Conservation (phyloP, 179 eudicot genomes). For the Heliamphora pulchella region DNA sequence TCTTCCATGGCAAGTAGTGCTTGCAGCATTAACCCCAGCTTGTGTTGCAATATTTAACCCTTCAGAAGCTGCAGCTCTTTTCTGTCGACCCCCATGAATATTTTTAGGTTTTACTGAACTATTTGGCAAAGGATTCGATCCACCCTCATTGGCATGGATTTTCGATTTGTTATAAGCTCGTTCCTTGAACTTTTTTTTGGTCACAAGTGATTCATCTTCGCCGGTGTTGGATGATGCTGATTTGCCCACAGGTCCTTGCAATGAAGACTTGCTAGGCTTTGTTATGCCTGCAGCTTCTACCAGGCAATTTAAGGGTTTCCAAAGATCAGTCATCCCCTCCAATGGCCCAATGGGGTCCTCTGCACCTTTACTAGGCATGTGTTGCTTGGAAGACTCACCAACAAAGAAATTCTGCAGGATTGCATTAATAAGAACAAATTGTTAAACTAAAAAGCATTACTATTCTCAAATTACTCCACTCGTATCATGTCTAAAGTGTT, state of each 20-base stretch:
- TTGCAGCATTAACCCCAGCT: slow-evolving; percentile 19
- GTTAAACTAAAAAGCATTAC: not conserved
- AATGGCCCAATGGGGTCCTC: slow-evolving; percentile 25
- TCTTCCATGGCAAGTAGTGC: slow-evolving; percentile 20
- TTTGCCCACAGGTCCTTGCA: slow-evolving; percentile 29
- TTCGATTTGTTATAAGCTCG: slow-evolving; percentile 18
- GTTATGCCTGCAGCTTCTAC: slow-evolving; percentile 54
- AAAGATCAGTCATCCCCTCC: slow-evolving; percentile 42
- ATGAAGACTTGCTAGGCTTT: slow-evolving; percentile 31
- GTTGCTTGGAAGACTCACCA: slow-evolving; percentile 30
- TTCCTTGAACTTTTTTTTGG: slow-evolving; percentile 28
- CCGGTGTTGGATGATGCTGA: slow-evolving; percentile 18
- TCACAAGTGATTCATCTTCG: slow-evolving; percentile 17
- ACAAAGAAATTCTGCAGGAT: slow-evolving; percentile 31
- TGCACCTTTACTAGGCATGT: slow-evolving; percentile 21
- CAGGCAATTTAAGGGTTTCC: slow-evolving; percentile 52
- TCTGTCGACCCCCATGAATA: slow-evolving; percentile 18
- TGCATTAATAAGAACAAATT: not conserved
- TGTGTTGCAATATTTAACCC: slow-evolving; percentile 22
- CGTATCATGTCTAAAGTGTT: no score
- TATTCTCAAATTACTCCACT: not conserved
- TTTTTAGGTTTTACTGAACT: slow-evolving; percentile 31
- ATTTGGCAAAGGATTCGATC: slow-evolving; percentile 15
- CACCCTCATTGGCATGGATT: slow-evolving; percentile 21
- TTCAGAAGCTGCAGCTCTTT: slow-evolving; percentile 11